These are phyloP conservation scores for Venturia nashicola DNA, from an alignment of 2,329 filamentous ascomycete genomes.

Conservation along the genomic window DNA sequence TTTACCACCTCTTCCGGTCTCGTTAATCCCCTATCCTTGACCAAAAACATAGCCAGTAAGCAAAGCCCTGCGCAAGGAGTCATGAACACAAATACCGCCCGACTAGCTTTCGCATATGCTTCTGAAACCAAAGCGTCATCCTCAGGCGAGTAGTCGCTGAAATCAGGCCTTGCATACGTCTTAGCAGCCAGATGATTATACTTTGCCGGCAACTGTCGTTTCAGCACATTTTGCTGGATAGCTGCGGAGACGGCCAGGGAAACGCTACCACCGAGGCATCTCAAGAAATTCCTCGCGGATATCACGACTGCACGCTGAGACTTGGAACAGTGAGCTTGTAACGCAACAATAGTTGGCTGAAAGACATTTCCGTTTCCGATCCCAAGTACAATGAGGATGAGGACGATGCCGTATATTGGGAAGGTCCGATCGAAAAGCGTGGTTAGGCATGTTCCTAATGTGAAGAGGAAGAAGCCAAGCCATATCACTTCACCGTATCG, in stretches of 20 bases:
- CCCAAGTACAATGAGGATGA: constrained; percentile 41
- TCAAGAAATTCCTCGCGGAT: constrained; percentile 50
- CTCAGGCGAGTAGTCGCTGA: neutral
- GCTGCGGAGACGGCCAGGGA: constrained; percentile 47
- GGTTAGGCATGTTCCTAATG: constrained; percentile 40
- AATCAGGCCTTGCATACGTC: constrained; percentile 8
- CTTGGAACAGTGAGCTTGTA: constrained; percentile 37
- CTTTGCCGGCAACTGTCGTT: constrained; percentile 12
- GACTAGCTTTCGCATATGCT: constrained; percentile 8
- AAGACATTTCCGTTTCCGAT: constrained; percentile 42
- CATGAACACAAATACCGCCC: constrained; percentile 5
- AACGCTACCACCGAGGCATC: constrained; percentile 44
- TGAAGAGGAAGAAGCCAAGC: constrained; percentile 34
- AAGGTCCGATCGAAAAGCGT: constrained; percentile 36
- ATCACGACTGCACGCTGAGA: constrained; percentile 49
- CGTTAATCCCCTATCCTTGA: constrained; percentile 5
- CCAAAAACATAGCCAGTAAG: constrained; percentile 5
- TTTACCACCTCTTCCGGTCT: neutral
- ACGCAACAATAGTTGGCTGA: constrained; percentile 28
- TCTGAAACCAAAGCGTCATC: neutral
- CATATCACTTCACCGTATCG: constrained; percentile 50
- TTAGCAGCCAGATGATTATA: constrained; percentile 24
- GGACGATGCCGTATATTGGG: constrained; percentile 22
- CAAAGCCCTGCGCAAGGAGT: neutral
- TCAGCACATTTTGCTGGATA: constrained; percentile 24